phyloP scores from a whole-genome alignment of 2,329 filamentous ascomycete species.

The Calonectria henricotiae region DNA sequence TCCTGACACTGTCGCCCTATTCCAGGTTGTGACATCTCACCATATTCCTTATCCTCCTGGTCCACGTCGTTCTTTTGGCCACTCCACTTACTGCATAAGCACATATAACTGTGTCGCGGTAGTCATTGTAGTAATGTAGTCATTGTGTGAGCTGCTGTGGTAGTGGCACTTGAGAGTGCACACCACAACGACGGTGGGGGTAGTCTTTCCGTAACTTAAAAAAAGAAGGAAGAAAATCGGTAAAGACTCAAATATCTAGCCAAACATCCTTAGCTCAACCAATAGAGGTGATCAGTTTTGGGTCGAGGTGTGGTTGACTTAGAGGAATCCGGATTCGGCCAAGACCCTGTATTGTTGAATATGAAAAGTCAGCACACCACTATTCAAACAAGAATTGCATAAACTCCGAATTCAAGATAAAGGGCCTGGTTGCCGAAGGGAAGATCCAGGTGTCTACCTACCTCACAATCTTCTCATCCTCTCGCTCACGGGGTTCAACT shows the following conservation, averaged over 20 bases:
- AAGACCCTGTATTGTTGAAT: conserved; percentile 66
- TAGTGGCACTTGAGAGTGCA: not conserved
- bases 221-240: not conserved
- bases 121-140: conserved; percentile 17
- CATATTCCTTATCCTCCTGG: conserved; percentile 30
- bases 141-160: not conserved
- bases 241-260: not conserved
- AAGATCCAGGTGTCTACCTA: conserved; percentile 67
- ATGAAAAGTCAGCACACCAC: conserved; percentile 44
- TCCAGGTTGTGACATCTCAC: conserved; percentile 31
- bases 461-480: conserved; percentile 99
- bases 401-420: no score
- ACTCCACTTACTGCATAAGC: conserved; percentile 27
- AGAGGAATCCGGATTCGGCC: conserved; percentile 75
- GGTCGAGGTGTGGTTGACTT: conserved; percentile 49
- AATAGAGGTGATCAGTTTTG: conserved; percentile 30
- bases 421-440: not conserved
- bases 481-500: conserved; percentile 94
- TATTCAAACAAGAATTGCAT: no score
- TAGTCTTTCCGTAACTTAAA: no score
- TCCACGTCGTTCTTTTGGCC: conserved; percentile 40
- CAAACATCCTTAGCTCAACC: conserved; percentile 13
- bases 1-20: not conserved
- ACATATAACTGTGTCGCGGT: conserved; percentile 29
- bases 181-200: not conserved